Evolutionary conservation across 441 rosid species (phyloP).

Genomic region (Gossypium armourianum): DNA sequence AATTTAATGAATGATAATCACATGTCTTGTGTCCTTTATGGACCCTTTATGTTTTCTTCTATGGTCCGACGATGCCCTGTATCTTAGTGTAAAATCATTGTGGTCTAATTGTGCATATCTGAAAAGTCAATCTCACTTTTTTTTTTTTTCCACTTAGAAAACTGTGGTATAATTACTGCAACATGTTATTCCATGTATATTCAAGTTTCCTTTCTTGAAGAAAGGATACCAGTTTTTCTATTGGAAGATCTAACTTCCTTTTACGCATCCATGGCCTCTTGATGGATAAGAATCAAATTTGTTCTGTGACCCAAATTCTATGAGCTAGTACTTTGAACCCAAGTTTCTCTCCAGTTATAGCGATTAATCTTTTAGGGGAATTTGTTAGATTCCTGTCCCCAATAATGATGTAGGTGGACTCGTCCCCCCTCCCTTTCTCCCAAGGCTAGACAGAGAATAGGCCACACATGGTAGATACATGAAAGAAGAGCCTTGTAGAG

Average conservation of each 20-base stretch:
- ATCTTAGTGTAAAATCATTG: neutral
- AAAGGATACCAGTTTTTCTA: neutral
- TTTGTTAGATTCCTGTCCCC: neutral
- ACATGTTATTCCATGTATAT: neutral
- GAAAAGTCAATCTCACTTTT: neutral
- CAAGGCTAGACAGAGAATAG: neutral
- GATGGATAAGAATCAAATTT: neutral
- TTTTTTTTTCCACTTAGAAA: neutral
- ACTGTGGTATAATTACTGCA: neutral
- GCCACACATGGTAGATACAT: neutral
- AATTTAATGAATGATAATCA: neutral
- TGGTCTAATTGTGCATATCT: neutral
- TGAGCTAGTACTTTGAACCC: neutral
- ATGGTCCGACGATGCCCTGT: neutral
- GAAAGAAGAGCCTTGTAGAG: neutral
- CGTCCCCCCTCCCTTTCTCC: neutral
- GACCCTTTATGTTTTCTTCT: neutral
- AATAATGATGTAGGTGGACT: neutral
- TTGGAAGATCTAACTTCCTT: neutral
- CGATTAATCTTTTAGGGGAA: neutral
- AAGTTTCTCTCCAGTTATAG: neutral
- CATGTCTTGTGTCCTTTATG: neutral
- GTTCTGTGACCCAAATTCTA: neutral
- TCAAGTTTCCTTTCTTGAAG: constrained; percentile 1
- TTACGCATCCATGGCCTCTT: neutral